Conservation (phyloP, 331 rosid species). For the Quercus lobata region DNA sequence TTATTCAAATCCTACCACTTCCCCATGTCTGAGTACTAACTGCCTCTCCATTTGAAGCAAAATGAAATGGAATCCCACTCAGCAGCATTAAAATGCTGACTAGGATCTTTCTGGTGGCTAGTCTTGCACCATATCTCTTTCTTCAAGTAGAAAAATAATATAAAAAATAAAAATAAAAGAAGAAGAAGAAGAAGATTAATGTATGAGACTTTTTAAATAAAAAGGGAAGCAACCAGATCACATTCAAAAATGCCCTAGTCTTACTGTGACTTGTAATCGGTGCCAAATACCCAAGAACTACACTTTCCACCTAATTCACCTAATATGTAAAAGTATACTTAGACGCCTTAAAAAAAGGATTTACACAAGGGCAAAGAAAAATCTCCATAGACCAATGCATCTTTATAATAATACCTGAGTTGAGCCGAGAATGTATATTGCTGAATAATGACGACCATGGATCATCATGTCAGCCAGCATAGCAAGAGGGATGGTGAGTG, state of each 20-base stretch:
- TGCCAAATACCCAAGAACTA: not conserved
- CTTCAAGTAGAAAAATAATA: not conserved
- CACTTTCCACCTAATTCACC: not conserved
- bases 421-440: conserved; percentile 88
- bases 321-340: not conserved
- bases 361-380: not conserved
- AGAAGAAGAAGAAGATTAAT: not conserved
- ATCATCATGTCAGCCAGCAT: conserved; percentile 97
- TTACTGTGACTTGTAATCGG: not conserved
- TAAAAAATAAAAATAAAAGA: not conserved
- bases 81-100: not conserved
- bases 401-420: conserved; percentile 49
- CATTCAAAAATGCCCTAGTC: not conserved
- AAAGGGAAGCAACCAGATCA: not conserved
- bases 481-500: conserved; percentile 98
- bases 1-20: no score
- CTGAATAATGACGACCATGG: conserved; percentile 96
- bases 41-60: not conserved
- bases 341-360: not conserved
- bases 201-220: not conserved
- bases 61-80: not conserved
- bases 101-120: not conserved
- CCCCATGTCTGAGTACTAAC: not conserved
- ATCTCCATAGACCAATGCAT: not conserved
- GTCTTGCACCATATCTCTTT: not conserved